These are phyloP conservation scores for Corynespora cassiicola DNA, from an alignment of 2,329 filamentous ascomycete species.

Conservation along the genomic window DNA sequence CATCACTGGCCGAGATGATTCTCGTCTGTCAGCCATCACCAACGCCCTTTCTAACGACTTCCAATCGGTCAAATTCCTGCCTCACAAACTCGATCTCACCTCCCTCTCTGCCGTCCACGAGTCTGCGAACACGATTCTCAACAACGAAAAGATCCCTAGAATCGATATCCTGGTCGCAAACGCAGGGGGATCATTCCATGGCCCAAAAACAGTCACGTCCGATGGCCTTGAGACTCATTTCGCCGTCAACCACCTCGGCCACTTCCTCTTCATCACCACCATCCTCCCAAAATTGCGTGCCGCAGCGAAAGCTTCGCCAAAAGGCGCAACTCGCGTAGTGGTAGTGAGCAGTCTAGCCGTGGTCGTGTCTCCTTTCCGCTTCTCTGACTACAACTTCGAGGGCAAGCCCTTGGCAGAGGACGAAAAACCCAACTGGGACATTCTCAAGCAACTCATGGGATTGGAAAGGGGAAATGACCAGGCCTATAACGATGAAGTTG, in stretches of 20 bases:
- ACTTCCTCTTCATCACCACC: constrained; percentile 48
- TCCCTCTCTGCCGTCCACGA: constrained; percentile 31
- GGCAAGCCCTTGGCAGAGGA: constrained; percentile 10
- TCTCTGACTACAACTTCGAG: constrained; percentile 49
- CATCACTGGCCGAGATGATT: constrained; percentile 14
- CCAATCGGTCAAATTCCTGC: constrained; percentile 10
- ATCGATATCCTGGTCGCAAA: constrained; percentile 49
- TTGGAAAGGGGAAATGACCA: constrained; percentile 1
- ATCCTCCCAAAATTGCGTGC: constrained; percentile 44
- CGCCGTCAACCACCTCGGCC: constrained; percentile 53
- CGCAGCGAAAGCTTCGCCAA: constrained; percentile 5
- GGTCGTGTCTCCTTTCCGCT: constrained; percentile 28
- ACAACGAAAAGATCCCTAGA: constrained; percentile 17
- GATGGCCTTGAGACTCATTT: constrained; percentile 54
- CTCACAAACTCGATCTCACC: constrained; percentile 35
- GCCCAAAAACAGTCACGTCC: constrained; percentile 27
- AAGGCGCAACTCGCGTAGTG: constrained; percentile 18
- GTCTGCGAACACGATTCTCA: constrained; percentile 30
- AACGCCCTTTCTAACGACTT: constrained; percentile 9
- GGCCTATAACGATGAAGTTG: constrained; percentile 5
- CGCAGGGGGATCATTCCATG: constrained; percentile 30
- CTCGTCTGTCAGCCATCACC: constrained; percentile 2
- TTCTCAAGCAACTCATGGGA: background rate
- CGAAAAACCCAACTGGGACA: constrained; percentile 9
- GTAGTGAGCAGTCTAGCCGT: constrained; percentile 5